Evolutionary conservation across 1,284 basidiomycete genomes (phyloP), one percentile per base, ranked within the genome.

Genomic region (Fomitopsis pinicola): DNA sequence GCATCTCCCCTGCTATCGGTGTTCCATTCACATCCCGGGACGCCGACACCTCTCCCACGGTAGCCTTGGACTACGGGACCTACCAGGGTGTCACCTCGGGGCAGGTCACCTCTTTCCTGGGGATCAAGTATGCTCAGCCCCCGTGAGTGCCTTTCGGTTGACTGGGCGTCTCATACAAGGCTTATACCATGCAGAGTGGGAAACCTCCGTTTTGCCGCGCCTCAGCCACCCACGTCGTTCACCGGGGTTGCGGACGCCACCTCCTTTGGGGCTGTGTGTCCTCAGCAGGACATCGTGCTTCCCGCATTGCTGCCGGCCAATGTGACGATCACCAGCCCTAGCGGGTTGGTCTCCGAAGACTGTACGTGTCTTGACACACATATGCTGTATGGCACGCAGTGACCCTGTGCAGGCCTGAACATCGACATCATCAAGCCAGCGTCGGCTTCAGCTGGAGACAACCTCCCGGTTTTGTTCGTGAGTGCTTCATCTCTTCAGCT

Each of bases 391-490:
- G 33, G 36, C 26, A 62, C 55, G 38, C 54, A 26, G 6, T 40
- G 36, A 40, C 15, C 12, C n/a, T 55, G 40, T 19, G 7, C 69
- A 76, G 83, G 82, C 64, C 68, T 84, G 19, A 75, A 74, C 30
- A 53, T 82, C 58, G 83, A 83, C 62, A 73, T 84, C 9, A 66
- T 76, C 33, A 71, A 70, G 1, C 76, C 79, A 0, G 61, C 64
- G 2, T 63, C 59, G 10, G 61, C 68, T 1, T 63, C 62, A 0
- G 55, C 67, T 1, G 53, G 44, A 0, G 69, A 69, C 1, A 71
- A 71, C 5, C 68, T 80, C 14, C 82, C 82, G 4, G 79, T 84
- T 2, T 66, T 79, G 0, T 71, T 80, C 14, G 77, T 79, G 61
- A 26, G 75, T 70, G 40, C 5, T 19, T 33, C 45, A 44, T 22